Percentiles rank a stretch among this genome's conserved stretches.
phyloP scores from a whole-genome alignment of 768 basidiomycete species.

The Astraeus odoratus region DNA sequence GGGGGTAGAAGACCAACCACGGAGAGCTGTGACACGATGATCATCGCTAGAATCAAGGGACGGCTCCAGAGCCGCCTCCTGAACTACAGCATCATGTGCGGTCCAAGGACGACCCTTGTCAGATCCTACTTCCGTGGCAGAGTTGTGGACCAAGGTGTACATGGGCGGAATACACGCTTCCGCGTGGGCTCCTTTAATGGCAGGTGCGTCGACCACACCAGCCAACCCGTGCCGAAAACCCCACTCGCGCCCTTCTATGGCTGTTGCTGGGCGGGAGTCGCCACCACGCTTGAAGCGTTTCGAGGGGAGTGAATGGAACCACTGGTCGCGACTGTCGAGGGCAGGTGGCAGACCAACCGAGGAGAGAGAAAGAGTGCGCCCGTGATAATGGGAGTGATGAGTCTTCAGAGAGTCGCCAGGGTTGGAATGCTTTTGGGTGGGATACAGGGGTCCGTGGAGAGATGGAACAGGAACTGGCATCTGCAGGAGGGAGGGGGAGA shows the following conservation, averaged over 20 bases:
- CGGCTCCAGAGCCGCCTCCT: slow-evolving; percentile 26
- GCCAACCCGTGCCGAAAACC: slow-evolving; percentile 72
- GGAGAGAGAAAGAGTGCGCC: slow-evolving; percentile 52
- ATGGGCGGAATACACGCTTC: slow-evolving; percentile 82
- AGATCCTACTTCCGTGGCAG: slow-evolving; percentile 11
- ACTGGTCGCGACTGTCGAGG: slow-evolving; percentile 62
- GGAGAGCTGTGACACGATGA: slow-evolving; percentile 1
- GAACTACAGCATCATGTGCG: slow-evolving; percentile 21
- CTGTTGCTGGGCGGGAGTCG: slow-evolving; percentile 21
- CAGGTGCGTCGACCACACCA: slow-evolving; percentile 67
- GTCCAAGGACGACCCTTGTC: slow-evolving; percentile 19
- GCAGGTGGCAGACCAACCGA: slow-evolving; percentile 58
- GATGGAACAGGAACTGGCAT: slow-evolving; percentile 85
- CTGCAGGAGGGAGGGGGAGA: slow-evolving; percentile 42
- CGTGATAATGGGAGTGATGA: slow-evolving; percentile 44
- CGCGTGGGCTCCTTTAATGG: slow-evolving; percentile 82
- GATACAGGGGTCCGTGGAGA: slow-evolving; percentile 52
- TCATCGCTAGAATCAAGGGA: slow-evolving; percentile 4
- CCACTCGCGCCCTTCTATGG: slow-evolving; percentile 31
- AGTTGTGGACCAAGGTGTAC: slow-evolving; percentile 18
- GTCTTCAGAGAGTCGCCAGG: slow-evolving; percentile 32
- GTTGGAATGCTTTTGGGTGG: slow-evolving; percentile 54
- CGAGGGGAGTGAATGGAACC: slow-evolving; percentile 66
- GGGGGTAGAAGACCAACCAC: slow-evolving; percentile 13
- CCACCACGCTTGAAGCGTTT: slow-evolving; percentile 64